Base-by-base conservation (phyloP, 1,284 basidiomycete species). In the Meripilus lineatus region DNA sequence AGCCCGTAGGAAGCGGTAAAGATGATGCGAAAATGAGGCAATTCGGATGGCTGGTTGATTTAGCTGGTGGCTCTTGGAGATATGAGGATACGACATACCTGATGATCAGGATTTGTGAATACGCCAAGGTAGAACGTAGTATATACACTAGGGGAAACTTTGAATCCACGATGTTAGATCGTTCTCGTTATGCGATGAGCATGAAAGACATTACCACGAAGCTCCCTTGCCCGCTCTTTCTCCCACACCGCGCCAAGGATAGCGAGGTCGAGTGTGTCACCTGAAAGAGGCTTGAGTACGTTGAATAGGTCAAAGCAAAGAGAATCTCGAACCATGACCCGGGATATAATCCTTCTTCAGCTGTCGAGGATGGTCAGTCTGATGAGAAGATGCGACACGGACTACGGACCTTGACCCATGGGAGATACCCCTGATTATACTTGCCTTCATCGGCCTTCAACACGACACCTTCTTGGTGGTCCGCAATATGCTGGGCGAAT, bases 311-410 rank as follows among this genome's bases (percentile, higher is more conserved):
- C 8, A 3, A 15, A n/a, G 23, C 13, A 15, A 24, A 5, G 21
- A n/a, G 15, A 17, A 42, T 36, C 25, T 37, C n/a, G n/a, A n/a
- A 52, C 90, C 89, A 35, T 85, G 72, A 1, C 84, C 84, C 0
- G 79, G 78, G 30, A 95, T 89, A 53, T 93, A 93, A 58, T 94
- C 92, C 58, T 74, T 79, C 69, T 88, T 85, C 40, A 70, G 42
- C 68, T 71, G 44, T 34, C 18, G 7, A 40, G 8, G 15, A 20
- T 13, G 30, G 41, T n/a, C 28, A 41, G 14, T 23, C 22, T 38
- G 17, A 33, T 38, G 24, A 28, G 3, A 30, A 10, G 14, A 39
- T 17, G n/a, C 10, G 17, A 38, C 22, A 11, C 20, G 24, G 46
- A 45, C 30, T 59, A 49, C 72, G 68, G 37, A 92, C 74, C 69